Evolutionary conservation across 2,329 filamentous ascomycete species (phyloP), one percentile per base, ranked within the genome.

Genomic region (Paracoccidioides lutzii): DNA sequence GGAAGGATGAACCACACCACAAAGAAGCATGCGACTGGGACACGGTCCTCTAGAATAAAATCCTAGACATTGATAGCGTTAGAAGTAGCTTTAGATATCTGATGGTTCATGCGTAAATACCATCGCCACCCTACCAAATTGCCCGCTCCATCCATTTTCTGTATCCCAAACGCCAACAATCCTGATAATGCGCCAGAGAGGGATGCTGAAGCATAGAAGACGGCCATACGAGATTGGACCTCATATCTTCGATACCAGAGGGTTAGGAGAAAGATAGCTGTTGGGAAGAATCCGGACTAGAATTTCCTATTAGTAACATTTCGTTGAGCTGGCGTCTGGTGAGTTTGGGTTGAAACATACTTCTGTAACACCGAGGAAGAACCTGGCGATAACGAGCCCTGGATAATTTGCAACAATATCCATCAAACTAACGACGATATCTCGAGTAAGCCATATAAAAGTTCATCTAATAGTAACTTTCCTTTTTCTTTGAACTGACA

Each of bases 1-100:
- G 83, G 76, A n/a, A 87, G 79, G 66, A 85, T 82, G 65, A 75
- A 80, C 66, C 80, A 79, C 8, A 77, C 71, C 6, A 65, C 66
- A 10, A 76, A 55, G 0, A 78, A 73, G 0, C 82, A 73, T 0
- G 81, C 44, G 0, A 81, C 75, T 4, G 75, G 75, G 0, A 69
- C 56, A 1, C 76, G 59, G 1, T 76, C 76, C 59, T 78, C 76
- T 1, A 78, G 65, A 35, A 78, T 71, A 78, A 78, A 32, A 75
- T 74, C 59, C 59, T 60, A 44, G 33, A 6, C 12, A 33, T 22
- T 45, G 30, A 48, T 14, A 49, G 40, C 37, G 30, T 54, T 14
- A 49, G 40, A 46, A 6, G 30, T 28, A 35, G 14, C 12, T 28
- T 38, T 28, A n/a, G 15, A 32, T 10, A 12, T 40, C 12, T 22